Evolutionary conservation across 495 filamentous ascomycete genomes (phyloP).

Genomic region (Alectoria sarmentosa): DNA sequence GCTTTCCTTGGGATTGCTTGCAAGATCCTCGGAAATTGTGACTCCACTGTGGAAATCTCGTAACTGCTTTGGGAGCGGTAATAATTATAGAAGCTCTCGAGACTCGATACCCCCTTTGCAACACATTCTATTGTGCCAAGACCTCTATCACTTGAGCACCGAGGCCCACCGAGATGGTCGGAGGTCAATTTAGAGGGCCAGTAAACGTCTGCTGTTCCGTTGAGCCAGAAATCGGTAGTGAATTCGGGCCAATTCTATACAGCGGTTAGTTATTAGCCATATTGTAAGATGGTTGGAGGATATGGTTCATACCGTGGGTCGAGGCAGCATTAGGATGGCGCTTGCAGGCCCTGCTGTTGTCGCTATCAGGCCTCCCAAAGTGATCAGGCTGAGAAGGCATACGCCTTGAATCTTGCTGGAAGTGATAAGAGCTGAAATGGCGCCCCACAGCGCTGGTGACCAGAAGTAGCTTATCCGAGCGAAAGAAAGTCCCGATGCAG

Average conservation of each 20-base stretch:
- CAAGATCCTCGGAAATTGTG: conserved; percentile 7
- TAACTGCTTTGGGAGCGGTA: background rate
- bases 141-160: background rate
- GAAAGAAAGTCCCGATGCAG: conserved; percentile 17
- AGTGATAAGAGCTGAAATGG: background rate
- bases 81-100: conserved; percentile 4
- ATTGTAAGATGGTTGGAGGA: too few relatives aligned
- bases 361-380: conserved; percentile 11
- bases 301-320: conserved; percentile 5
- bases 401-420: background rate
- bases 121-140: background rate
- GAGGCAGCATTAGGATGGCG: conserved; percentile 20
- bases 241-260: conserved; percentile 14
- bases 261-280: too few relatives aligned
- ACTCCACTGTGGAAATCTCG: conserved; percentile 3
- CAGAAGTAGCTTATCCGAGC: conserved; percentile 13
- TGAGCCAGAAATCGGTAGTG: conserved; percentile 11
- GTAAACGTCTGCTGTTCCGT: conserved; percentile 10
- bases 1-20: background rate
- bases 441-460: conserved; percentile 15
- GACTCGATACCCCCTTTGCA: background rate
- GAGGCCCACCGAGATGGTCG: conserved; percentile 11
- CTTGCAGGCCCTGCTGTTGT: conserved; percentile 18
- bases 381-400: background rate
- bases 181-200: conserved; percentile 9